These are phyloP conservation scores for Moesziomyces sp. DNA, from an alignment of 1,284 basidiomycete species.

Conservation along the genomic window DNA sequence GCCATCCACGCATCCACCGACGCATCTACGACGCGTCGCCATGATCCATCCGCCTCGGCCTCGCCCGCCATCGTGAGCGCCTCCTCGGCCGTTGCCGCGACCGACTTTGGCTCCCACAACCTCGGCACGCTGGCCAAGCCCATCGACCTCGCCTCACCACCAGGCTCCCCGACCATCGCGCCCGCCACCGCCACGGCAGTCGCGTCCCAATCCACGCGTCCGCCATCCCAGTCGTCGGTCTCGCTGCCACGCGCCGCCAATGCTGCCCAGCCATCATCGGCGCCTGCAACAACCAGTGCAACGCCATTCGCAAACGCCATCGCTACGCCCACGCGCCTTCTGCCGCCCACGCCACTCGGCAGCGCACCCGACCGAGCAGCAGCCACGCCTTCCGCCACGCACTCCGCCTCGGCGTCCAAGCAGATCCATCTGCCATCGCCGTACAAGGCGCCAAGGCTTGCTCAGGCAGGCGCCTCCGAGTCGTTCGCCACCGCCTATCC, in stretches of 20 bases:
- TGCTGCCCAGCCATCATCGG: background rate
- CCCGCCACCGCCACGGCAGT: slow-evolving; percentile 9
- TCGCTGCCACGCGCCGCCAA: too few species aligned
- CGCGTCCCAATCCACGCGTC: slow-evolving; percentile 36
- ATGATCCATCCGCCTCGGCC: slow-evolving; percentile 36
- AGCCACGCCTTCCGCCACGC: slow-evolving; percentile 6
- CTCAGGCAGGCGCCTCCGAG: slow-evolving; percentile 33
- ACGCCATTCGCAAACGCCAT: background rate
- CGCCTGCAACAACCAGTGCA: slow-evolving; percentile 1
- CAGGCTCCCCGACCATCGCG: slow-evolving; percentile 20
- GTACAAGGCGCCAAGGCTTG: slow-evolving; percentile 33
- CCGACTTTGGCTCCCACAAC: slow-evolving; percentile 4
- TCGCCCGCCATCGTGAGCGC: slow-evolving; percentile 28
- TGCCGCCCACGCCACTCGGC: slow-evolving; percentile 41
- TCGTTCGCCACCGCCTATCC: slow-evolving; percentile 50
- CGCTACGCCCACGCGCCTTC: slow-evolving; percentile 18
- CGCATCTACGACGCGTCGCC: slow-evolving; percentile 40
- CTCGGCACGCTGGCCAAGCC: slow-evolving; percentile 37
- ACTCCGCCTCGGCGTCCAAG: slow-evolving; percentile 12
- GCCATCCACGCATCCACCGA: slow-evolving; percentile 12
- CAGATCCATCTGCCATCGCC: slow-evolving; percentile 29
- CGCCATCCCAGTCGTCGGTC: slow-evolving; percentile 8
- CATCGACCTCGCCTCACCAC: slow-evolving; percentile 47
- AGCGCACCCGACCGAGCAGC: slow-evolving; percentile 13
- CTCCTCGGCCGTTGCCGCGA: background rate